Conservation (phyloP, 768 basidiomycete species). For the Panaeolus cyanescens region DNA sequence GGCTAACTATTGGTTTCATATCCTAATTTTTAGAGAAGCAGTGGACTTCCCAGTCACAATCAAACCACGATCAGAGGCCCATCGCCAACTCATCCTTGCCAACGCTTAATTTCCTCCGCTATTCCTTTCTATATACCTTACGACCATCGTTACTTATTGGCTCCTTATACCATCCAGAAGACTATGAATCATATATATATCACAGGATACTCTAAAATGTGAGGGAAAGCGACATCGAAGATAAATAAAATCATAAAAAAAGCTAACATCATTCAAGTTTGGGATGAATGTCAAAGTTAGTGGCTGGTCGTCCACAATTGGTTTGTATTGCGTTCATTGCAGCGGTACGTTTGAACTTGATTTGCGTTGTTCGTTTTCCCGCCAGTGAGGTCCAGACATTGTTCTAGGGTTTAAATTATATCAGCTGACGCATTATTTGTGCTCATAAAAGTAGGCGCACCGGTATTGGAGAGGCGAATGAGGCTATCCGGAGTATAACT, state of each 20-base stretch:
- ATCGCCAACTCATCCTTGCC: background rate
- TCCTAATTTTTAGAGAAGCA: background rate
- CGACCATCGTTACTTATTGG: background rate
- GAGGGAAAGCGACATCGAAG: background rate
- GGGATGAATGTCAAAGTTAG: background rate
- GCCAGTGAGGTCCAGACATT: conserved; percentile 31
- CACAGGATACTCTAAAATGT: background rate
- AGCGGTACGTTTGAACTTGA: conserved; percentile 29
- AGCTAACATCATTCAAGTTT: background rate
- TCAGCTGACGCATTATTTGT: background rate
- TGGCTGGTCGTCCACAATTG: conserved; percentile 28
- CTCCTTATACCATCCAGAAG: no score
- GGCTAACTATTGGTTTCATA: background rate
- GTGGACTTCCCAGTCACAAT: background rate
- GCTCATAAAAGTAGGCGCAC: conserved; percentile 8
- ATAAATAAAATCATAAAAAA: background rate
- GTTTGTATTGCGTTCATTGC: conserved; percentile 23
- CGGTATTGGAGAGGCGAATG: conserved; percentile 19
- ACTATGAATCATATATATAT: no score
- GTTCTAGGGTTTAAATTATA: conserved; percentile 8
- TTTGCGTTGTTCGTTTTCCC: conserved; percentile 27
- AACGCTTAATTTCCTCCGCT: background rate
- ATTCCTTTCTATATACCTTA: background rate
- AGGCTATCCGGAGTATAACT: conserved; percentile 21
- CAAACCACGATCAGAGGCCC: background rate